These are phyloP conservation scores for Abortiporus biennis DNA, from an alignment of 1,284 basidiomycete species.

Conservation along the genomic window DNA sequence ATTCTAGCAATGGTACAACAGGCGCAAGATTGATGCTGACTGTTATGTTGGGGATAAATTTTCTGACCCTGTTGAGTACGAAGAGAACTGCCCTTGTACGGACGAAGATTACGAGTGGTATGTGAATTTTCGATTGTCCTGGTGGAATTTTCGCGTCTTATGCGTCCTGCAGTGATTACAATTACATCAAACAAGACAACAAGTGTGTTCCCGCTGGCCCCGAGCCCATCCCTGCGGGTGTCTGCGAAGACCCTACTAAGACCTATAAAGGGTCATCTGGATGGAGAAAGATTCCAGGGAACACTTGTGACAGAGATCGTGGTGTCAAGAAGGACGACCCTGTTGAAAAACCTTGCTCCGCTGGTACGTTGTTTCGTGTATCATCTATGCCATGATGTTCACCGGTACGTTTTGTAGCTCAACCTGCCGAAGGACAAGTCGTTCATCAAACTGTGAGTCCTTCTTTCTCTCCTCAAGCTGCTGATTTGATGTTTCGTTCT, in stretches of 20 bases:
- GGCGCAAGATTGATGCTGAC: slow-evolving; percentile 79
- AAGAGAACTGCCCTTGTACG: slow-evolving; percentile 81
- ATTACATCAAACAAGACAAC: slow-evolving; percentile 69
- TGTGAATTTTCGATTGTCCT: too few relatives aligned
- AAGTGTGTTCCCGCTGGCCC: slow-evolving; percentile 80
- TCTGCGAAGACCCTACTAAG: slow-evolving; percentile 59
- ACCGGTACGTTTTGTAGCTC: slow-evolving; percentile 35
- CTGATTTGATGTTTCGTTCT: slow-evolving; percentile 7
- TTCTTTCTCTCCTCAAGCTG: slow-evolving; percentile 2
- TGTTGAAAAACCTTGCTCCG: slow-evolving; percentile 70
- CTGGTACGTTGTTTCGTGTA: slow-evolving; percentile 35
- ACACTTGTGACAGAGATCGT: slow-evolving; percentile 64
- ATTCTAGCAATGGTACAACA: slow-evolving; percentile 95
- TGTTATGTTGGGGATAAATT: slow-evolving; percentile 96
- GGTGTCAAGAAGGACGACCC: slow-evolving; percentile 68
- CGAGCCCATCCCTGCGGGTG: slow-evolving; percentile 77
- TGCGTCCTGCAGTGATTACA: slow-evolving; percentile 79
- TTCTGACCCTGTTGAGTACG: slow-evolving; percentile 75
- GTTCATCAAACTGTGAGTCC: slow-evolving; percentile 59
- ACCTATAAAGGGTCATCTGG: slow-evolving; percentile 88
- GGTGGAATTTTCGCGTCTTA: background rate
- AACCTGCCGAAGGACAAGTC: slow-evolving; percentile 70
- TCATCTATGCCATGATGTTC: background rate
- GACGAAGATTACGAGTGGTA: slow-evolving; percentile 94
- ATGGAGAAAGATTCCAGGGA: slow-evolving; percentile 89